A percentile compares a stretch with the other conserved stretches of the same genome.
These are phyloP conservation scores for Trapa incisa DNA, from an alignment of 345 rosid genomes.

Conservation along the genomic window DNA sequence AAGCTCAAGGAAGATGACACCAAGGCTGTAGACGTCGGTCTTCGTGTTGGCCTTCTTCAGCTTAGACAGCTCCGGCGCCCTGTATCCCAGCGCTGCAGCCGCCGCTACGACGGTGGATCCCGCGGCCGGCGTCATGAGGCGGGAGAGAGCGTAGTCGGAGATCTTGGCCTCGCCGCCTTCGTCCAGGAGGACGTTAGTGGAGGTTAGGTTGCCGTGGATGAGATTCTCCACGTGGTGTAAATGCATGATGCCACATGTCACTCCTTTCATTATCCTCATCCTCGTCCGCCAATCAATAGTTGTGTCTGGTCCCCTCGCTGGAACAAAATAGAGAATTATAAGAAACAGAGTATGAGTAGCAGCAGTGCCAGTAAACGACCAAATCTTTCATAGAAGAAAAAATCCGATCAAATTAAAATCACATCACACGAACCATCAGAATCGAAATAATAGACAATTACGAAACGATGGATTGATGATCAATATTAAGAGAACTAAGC, in stretches of 20 bases:
- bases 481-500: too few relatives aligned
- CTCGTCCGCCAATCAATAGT: conserved; percentile 64
- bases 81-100: conserved; percentile 73
- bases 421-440: too few relatives aligned
- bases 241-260: conserved; percentile 48
- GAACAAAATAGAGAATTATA: background rate
- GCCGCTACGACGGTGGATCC: conserved; percentile 49
- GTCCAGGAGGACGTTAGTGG: conserved; percentile 30
- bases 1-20: conserved; percentile 69
- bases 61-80: conserved; percentile 85
- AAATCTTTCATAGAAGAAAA: too few relatives aligned
- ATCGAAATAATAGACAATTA: too few relatives aligned
- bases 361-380: background rate
- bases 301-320: conserved; percentile 90
- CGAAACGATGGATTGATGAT: too few relatives aligned
- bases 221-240: conserved; percentile 62
- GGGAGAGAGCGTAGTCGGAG: conserved; percentile 56
- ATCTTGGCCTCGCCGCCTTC: conserved; percentile 51
- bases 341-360: background rate
- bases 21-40: conserved; percentile 84
- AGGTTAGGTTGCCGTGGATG: conserved; percentile 53
- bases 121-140: conserved; percentile 4
- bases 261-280: conserved; percentile 62
- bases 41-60: conserved; percentile 68
- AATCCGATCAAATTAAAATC: too few relatives aligned